Percentiles rank a stretch among this genome's conserved stretches.
phyloP scores from a whole-genome alignment of 495 filamentous ascomycete species.

The Penicillium angulare region DNA sequence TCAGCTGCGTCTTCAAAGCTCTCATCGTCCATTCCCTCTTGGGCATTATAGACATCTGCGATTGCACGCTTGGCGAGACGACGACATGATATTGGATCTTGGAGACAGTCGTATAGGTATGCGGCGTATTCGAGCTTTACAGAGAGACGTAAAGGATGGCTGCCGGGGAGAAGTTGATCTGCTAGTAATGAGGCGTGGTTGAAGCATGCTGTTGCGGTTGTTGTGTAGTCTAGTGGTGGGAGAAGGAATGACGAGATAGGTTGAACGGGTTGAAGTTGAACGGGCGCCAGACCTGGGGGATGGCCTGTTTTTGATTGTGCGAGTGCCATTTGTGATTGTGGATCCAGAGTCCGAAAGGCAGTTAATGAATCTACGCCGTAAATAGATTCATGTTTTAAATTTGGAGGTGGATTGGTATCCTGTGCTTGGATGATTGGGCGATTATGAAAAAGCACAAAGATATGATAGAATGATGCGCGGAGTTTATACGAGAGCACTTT shows the following conservation, averaged over 20 bases:
- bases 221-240: conserved; percentile 78
- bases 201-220: conserved; percentile 77
- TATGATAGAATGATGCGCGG: conserved; percentile 90
- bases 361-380: conserved; percentile 21
- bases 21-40: conserved; percentile 89
- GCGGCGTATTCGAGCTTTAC: conserved; percentile 94
- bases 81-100: conserved; percentile 72
- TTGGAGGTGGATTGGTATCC: conserved; percentile 35
- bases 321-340: neutral
- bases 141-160: conserved; percentile 84
- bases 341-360: conserved; percentile 1
- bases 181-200: conserved; percentile 72
- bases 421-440: conserved; percentile 54
- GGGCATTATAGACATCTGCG: conserved; percentile 83
- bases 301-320: conserved; percentile 12
- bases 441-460: conserved; percentile 96
- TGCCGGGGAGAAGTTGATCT: conserved; percentile 72
- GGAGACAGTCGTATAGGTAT: conserved; percentile 90
- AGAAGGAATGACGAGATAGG: conserved; percentile 65
- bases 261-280: conserved; percentile 50
- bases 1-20: conserved; percentile 78
- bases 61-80: conserved; percentile 79
- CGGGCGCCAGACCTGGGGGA: conserved; percentile 44
- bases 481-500: conserved; percentile 90
- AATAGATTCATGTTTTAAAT: conserved; percentile 28